Evolutionary conservation across 257 asterid genomes (phyloP).

Genomic region (Thymus mandschuricus): DNA sequence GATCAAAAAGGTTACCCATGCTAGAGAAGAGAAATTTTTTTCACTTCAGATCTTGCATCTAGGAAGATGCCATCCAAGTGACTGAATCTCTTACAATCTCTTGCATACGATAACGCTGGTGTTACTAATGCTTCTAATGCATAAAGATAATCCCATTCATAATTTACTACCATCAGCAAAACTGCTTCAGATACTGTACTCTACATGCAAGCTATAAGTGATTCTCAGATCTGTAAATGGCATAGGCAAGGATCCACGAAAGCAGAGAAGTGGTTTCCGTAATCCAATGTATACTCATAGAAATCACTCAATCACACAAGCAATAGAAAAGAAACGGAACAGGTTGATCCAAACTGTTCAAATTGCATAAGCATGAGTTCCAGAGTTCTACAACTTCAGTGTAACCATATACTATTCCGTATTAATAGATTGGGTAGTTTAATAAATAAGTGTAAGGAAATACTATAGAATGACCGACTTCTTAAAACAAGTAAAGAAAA

Average conservation of each 20-base stretch:
- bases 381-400: slow-evolving; percentile 17
- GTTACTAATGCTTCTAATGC: slow-evolving; percentile 11
- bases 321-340: slow-evolving; percentile 1
- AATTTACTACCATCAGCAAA: neutral
- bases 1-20: neutral
- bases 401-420: slow-evolving; percentile 14
- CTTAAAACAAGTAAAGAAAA: slow-evolving; percentile 1
- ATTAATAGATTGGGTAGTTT: slow-evolving; percentile 10
- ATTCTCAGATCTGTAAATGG: no score
- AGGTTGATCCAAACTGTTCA: slow-evolving; percentile 19
- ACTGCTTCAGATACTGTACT: neutral
- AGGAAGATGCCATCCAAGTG: neutral
- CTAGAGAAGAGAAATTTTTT: slow-evolving; percentile 1
- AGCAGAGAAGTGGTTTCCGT: slow-evolving; percentile 6
- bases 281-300: slow-evolving; percentile 12
- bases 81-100: neutral
- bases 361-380: neutral
- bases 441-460: neutral
- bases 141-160: slow-evolving; percentile 15
- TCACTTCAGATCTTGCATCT: slow-evolving; percentile 19
- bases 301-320: slow-evolving; percentile 11
- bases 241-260: slow-evolving; percentile 2
- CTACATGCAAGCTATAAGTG: neutral
- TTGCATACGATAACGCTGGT: neutral
- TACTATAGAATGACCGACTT: slow-evolving; percentile 10